Evolutionary conservation across 169 alveolate species (phyloP).

Genomic region (Plasmodium ovale): DNA sequence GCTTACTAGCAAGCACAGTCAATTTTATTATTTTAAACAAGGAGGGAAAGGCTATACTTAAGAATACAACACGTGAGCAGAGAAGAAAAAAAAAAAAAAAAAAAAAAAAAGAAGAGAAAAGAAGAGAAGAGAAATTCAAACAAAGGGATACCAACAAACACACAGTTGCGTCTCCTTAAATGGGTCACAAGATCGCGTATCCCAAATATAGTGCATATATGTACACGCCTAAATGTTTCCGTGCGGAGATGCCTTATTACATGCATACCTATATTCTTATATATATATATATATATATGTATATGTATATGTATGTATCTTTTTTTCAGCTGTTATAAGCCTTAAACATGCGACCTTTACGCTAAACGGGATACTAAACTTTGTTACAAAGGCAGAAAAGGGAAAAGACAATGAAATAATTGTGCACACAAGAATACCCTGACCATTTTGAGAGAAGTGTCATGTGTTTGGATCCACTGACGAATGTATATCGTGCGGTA

Average conservation of each 20-base stretch:
- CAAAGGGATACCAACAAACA: too few relatives aligned
- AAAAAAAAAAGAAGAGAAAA: too few relatives aligned
- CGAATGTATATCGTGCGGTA: too few relatives aligned
- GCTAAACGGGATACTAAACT: conserved; percentile 37
- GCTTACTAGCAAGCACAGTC: conserved; percentile 21
- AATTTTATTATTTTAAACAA: conserved; percentile 38
- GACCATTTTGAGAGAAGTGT: too few relatives aligned
- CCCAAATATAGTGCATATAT: too few relatives aligned
- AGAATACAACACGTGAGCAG: conserved; percentile 42
- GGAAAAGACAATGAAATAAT: conserved; percentile 66
- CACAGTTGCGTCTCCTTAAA: too few relatives aligned
- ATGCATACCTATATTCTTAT: not conserved
- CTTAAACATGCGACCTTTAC: conserved; percentile 60
- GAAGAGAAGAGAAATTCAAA: too few relatives aligned
- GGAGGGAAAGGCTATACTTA: conserved; percentile 32
- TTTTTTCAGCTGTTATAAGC: conserved; percentile 33
- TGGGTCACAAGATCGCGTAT: too few relatives aligned
- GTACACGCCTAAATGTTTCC: too few relatives aligned
- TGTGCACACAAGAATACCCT: conserved; percentile 71
- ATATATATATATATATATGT: not conserved
- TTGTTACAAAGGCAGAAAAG: conserved; percentile 56
- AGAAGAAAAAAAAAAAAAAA: not conserved
- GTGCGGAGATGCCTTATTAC: too few relatives aligned
- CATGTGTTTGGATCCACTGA: too few relatives aligned
- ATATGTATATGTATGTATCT: not conserved